These are phyloP conservation scores for Drechmeria coniospora DNA, from an alignment of 2,329 filamentous ascomycete species.

Conservation along the genomic window DNA sequence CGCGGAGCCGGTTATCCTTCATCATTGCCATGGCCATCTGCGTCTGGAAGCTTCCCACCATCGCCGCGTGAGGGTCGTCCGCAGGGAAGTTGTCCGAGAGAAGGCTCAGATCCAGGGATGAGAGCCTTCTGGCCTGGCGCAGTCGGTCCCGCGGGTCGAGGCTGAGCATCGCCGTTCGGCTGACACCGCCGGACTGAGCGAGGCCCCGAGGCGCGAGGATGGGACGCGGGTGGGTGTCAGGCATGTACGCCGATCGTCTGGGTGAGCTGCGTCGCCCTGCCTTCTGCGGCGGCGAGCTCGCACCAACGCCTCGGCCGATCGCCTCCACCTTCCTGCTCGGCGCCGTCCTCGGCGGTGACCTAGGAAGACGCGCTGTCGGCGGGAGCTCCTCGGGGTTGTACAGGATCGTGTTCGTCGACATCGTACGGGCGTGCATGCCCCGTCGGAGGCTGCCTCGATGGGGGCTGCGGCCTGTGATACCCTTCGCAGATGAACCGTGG, in stretches of 20 bases:
- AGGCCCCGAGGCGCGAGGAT: constrained; percentile 30
- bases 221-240: constrained; percentile 39
- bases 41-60: constrained; percentile 66
- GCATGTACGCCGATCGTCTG: constrained; percentile 25
- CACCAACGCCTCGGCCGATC: constrained; percentile 14
- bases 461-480: constrained; percentile 16
- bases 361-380: constrained; percentile 28
- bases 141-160: constrained; percentile 29
- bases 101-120: constrained; percentile 57
- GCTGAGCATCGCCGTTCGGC: constrained; percentile 31
- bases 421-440: constrained; percentile 50
- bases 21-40: constrained; percentile 63
- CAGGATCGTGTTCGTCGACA: constrained; percentile 71
- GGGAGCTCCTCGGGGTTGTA: constrained; percentile 52
- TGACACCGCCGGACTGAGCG: constrained; percentile 19
- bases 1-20: constrained; percentile 36
- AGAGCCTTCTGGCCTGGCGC: constrained; percentile 26
- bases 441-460: constrained; percentile 19
- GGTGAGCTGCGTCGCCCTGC: constrained; percentile 29
- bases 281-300: constrained; percentile 19
- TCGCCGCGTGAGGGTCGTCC: constrained; percentile 43
- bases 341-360: constrained; percentile 21
- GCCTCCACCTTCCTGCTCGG: constrained; percentile 21
- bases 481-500: constrained; percentile 14
- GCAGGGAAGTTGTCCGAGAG: constrained; percentile 53